Percentiles rank a stretch among this genome's conserved stretches.
phyloP scores from a whole-genome alignment of 495 filamentous ascomycete genomes.

The Aspergillus coremiiformis region DNA sequence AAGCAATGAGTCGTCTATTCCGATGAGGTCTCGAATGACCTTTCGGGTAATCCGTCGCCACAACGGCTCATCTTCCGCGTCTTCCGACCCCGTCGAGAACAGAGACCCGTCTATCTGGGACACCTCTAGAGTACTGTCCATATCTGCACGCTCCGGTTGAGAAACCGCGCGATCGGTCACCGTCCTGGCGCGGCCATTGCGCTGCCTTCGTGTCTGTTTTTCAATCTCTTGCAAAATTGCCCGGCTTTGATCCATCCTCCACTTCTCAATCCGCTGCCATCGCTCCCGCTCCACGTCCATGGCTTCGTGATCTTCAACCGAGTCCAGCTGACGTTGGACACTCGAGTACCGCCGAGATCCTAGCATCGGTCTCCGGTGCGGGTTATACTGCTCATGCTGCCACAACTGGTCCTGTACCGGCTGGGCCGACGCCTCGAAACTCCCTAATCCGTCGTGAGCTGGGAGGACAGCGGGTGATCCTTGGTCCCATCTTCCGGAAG shows the following conservation, averaged over 20 bases:
- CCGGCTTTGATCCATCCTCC: slow-evolving; percentile 85
- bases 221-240: slow-evolving; percentile 82
- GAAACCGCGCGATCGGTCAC: slow-evolving; percentile 20
- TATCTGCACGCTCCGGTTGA: slow-evolving; percentile 16
- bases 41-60: slow-evolving; percentile 78
- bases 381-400: slow-evolving; percentile 77
- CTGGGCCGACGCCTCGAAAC: slow-evolving; percentile 55
- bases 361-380: slow-evolving; percentile 41
- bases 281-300: slow-evolving; percentile 54
- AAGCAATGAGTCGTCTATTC: slow-evolving; percentile 79
- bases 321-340: slow-evolving; percentile 59
- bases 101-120: slow-evolving; percentile 12
- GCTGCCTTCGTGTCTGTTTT: slow-evolving; percentile 65
- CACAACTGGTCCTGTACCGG: slow-evolving; percentile 71
- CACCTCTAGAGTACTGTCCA: slow-evolving; percentile 18
- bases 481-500: slow-evolving; percentile 41
- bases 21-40: slow-evolving; percentile 82
- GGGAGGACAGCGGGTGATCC: slow-evolving; percentile 63
- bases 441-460: slow-evolving; percentile 84
- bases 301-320: slow-evolving; percentile 53
- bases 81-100: slow-evolving; percentile 6
- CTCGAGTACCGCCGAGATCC: slow-evolving; percentile 46
- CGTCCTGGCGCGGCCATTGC: slow-evolving; percentile 26
- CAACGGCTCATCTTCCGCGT: slow-evolving; percentile 50
- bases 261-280: slow-evolving; percentile 76